phyloP scores from a whole-genome alignment of 805 yeast species.

The Wickerhamomyces ciferrii region DNA sequence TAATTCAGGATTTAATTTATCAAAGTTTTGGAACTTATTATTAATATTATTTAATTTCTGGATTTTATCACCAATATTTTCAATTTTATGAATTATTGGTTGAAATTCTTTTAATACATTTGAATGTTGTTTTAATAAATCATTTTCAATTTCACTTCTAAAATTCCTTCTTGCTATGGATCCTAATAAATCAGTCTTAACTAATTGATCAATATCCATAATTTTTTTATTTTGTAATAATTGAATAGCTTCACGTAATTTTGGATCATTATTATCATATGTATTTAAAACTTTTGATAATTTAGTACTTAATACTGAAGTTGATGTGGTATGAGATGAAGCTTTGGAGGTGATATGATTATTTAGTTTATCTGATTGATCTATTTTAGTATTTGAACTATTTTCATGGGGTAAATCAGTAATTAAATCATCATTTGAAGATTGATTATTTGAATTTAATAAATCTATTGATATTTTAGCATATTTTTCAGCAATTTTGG shows the following conservation, averaged over 20 bases:
- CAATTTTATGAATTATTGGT: constrained; percentile 38
- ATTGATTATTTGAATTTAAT: constrained; percentile 15
- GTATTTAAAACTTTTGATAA: constrained; percentile 29
- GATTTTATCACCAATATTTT: constrained; percentile 19
- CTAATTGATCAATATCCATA: constrained; percentile 13
- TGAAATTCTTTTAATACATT: constrained; percentile 39
- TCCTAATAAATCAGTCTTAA: constrained; percentile 41
- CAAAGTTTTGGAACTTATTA: constrained; percentile 7
- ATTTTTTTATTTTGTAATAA: constrained; percentile 28
- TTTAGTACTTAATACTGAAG: constrained; percentile 31
- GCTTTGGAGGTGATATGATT: neutral
- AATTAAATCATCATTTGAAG: constrained; percentile 3
- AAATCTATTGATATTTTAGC: constrained; percentile 41
- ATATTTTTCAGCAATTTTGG: constrained; percentile 40
- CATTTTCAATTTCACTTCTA: constrained; percentile 55
- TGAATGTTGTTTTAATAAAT: constrained; percentile 51
- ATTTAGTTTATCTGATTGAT: neutral
- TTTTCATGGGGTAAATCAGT: constrained; percentile 6
- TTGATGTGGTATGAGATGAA: constrained; percentile 11
- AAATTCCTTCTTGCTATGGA: constrained; percentile 55
- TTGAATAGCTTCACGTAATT: constrained; percentile 28
- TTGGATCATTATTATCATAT: constrained; percentile 24
- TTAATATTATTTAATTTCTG: constrained; percentile 14
- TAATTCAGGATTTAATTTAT: constrained; percentile 11
- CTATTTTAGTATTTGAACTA: constrained; percentile 2